Percentiles rank a stretch among this genome's conserved stretches.
phyloP scores from a whole-genome alignment of 768 basidiomycete species.

The Suillus cothurnatus region DNA sequence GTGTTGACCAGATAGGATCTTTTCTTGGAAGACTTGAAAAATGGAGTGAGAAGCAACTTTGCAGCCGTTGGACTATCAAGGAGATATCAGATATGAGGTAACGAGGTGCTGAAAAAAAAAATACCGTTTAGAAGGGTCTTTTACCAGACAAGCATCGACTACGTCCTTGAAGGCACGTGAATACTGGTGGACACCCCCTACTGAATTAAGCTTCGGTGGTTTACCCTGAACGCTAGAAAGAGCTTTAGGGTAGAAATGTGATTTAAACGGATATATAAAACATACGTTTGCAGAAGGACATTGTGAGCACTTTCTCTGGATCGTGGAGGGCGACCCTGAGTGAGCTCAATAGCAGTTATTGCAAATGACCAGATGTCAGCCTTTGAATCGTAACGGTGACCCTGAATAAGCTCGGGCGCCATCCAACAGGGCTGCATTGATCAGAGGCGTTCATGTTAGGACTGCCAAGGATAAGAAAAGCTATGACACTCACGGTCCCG shows the following conservation, averaged over 20 bases:
- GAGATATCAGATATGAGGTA: neutral
- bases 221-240: conserved; percentile 66
- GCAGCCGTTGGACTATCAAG: conserved; percentile 68
- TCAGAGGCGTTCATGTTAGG: neutral
- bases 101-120: conserved; percentile 6
- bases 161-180: conserved; percentile 83
- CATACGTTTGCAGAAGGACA: conserved; percentile 75
- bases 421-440: conserved; percentile 83
- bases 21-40: conserved; percentile 82
- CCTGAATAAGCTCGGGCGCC: conserved; percentile 92
- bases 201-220: conserved; percentile 75
- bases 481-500: conserved; percentile 64
- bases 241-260: conserved; percentile 7
- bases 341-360: conserved; percentile 90
- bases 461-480: conserved; percentile 9
- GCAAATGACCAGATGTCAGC: conserved; percentile 98
- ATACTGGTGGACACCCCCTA: conserved; percentile 72
- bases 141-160: conserved; percentile 78
- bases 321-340: conserved; percentile 85
- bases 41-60: conserved; percentile 73
- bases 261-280: conserved; percentile 12
- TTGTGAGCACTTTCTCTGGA: conserved; percentile 72
- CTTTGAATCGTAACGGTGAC: conserved; percentile 78
- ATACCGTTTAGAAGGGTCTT: conserved; percentile 80
- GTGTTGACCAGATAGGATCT: conserved; percentile 75